Evolutionary conservation across 169 alveolate species (phyloP).

Genomic region (Plasmodium reichenowi): DNA sequence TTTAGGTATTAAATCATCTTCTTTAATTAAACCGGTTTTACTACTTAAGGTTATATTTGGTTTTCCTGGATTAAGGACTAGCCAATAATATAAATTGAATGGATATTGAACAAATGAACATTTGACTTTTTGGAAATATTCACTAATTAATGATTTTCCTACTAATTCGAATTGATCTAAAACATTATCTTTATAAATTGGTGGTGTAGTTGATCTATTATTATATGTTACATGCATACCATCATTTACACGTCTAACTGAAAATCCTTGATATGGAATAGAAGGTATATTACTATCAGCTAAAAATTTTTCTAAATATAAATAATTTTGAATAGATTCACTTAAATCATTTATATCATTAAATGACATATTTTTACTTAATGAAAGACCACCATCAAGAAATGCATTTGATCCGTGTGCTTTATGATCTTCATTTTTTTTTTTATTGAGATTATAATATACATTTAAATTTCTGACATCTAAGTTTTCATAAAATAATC

Average conservation of each 20-base stretch:
- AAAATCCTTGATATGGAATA: slow-evolving; percentile 49
- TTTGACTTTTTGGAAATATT: slow-evolving; percentile 43
- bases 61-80: slow-evolving; percentile 57
- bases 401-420: background rate
- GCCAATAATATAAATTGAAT: slow-evolving; percentile 52
- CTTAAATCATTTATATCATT: slow-evolving; percentile 6
- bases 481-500: slow-evolving; percentile 53
- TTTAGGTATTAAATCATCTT: slow-evolving; percentile 38
- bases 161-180: slow-evolving; percentile 57
- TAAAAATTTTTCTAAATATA: slow-evolving; percentile 59
- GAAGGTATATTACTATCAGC: slow-evolving; percentile 22
- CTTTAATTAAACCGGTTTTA: slow-evolving; percentile 36
- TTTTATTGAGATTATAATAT: slow-evolving; percentile 14
- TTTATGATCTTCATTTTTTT: background rate
- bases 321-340: slow-evolving; percentile 35
- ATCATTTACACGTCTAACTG: background rate
- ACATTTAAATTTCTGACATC: slow-evolving; percentile 10
- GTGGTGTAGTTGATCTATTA: slow-evolving; percentile 58
- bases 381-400: slow-evolving; percentile 15
- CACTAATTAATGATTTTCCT: slow-evolving; percentile 40
- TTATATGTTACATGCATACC: slow-evolving; percentile 12
- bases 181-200: slow-evolving; percentile 54
- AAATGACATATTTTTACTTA: background rate
- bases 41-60: slow-evolving; percentile 38
- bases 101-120: slow-evolving; percentile 69